These are phyloP conservation scores for Fusarium chuoi DNA, from an alignment of 2,329 filamentous ascomycete species.

Conservation along the genomic window DNA sequence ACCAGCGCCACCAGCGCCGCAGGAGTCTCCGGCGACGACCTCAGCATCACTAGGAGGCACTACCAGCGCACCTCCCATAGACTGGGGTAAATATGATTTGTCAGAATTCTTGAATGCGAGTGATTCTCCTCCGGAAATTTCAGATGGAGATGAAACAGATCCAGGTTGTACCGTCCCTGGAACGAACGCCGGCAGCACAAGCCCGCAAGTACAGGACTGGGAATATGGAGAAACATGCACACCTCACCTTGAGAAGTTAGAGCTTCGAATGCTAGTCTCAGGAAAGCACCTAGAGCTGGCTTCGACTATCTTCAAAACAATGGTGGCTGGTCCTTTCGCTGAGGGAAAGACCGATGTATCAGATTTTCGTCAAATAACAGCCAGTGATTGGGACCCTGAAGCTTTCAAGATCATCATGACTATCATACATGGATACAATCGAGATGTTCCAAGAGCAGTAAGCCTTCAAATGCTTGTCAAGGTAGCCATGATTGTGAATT, in stretches of 20 bases:
- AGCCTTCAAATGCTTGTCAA: constrained; percentile 38
- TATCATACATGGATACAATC: constrained; percentile 40
- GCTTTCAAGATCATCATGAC: constrained; percentile 39
- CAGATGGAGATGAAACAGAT: accelerated
- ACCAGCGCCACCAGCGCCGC: accelerated
- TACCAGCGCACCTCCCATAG: accelerated
- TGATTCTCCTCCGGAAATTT: accelerated
- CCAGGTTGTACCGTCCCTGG: accelerated
- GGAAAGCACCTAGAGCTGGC: not conserved
- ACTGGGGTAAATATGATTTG: accelerated
- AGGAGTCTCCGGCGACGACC: accelerated
- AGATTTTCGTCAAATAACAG: not conserved
- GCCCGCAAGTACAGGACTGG: accelerated
- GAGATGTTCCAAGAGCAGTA: constrained; percentile 27
- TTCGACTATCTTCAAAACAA: constrained; percentile 3
- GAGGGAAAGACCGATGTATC: not conserved
- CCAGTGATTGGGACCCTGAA: constrained; percentile 36
- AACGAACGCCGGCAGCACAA: accelerated
- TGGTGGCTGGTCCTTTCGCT: not conserved
- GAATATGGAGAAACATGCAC: not conserved
- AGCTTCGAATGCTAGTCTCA: not conserved
- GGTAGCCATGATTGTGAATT: constrained; percentile 40
- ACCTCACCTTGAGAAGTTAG: accelerated
- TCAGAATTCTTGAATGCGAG: accelerated
- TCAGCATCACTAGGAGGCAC: accelerated